phyloP scores from a whole-genome alignment of 257 asterid genomes.

The Solanum chmielewskii region DNA sequence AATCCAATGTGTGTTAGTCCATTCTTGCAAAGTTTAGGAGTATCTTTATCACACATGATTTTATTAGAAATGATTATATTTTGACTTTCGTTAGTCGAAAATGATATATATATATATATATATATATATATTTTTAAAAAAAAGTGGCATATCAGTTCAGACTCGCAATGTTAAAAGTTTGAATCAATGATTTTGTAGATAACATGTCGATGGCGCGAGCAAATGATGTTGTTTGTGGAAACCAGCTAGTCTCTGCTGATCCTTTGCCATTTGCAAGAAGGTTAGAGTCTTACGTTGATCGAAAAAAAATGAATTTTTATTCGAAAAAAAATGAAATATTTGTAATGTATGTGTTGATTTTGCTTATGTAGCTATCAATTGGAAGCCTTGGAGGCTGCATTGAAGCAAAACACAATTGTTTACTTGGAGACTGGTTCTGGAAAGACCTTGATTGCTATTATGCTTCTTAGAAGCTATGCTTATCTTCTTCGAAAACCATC shows the following conservation, averaged over 20 bases:
- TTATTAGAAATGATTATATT: no score
- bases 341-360: background rate
- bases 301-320: background rate
- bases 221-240: constrained; percentile 15
- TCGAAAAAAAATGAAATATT: background rate
- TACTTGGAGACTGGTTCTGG: constrained; percentile 83
- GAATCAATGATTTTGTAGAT: background rate
- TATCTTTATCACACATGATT: no score
- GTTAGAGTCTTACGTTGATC: constrained; percentile 8
- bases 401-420: constrained; percentile 57
- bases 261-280: constrained; percentile 42
- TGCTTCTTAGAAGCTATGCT: constrained; percentile 72
- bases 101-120: no score
- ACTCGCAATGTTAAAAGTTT: background rate
- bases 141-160: no score
- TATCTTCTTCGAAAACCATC: constrained; percentile 49
- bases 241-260: constrained; percentile 18
- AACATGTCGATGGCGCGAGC: background rate
- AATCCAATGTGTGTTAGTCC: no score
- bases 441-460: constrained; percentile 65
- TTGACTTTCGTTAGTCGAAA: no score
- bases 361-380: constrained; percentile 49
- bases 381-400: constrained; percentile 66
- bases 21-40: no score
- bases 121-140: no score